These are phyloP conservation scores for Hordeum pubiflorum DNA, from an alignment of 202 grass and related monocot species.

Conservation along the genomic window DNA sequence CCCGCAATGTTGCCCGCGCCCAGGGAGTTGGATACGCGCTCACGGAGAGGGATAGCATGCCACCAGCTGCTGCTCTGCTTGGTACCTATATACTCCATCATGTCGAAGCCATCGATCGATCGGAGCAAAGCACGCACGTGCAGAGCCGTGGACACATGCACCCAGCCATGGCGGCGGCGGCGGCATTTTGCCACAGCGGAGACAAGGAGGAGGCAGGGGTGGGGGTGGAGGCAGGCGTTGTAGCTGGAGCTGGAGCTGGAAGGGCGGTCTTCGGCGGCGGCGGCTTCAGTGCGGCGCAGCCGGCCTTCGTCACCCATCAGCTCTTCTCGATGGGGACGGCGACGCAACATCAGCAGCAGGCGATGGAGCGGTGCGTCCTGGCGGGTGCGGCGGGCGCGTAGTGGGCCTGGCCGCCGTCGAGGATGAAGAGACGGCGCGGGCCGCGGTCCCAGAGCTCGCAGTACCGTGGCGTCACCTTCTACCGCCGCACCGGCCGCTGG, in stretches of 20 bases:
- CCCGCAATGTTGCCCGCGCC: constrained; percentile 33
- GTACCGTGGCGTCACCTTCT: constrained; percentile 98
- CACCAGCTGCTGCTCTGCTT: background rate
- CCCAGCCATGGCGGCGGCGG: no score
- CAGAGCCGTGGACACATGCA: no score
- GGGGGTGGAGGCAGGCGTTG: no score
- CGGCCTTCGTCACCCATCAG: constrained; percentile 43
- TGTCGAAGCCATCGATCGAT: no score
- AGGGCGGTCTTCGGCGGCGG: constrained; percentile 28
- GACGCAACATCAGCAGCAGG: background rate
- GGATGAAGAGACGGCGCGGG: constrained; percentile 72
- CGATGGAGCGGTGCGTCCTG: constrained; percentile 3
- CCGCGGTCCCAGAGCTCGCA: constrained; percentile 91
- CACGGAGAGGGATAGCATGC: constrained; percentile 66
- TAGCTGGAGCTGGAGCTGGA: background rate
- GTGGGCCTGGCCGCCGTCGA: constrained; percentile 28
- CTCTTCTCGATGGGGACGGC: constrained; percentile 33
- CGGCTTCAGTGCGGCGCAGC: background rate
- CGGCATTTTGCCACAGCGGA: no score
- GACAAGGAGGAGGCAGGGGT: no score
- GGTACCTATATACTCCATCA: no score
- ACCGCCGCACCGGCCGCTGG: constrained; percentile 92
- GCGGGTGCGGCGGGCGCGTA: background rate
- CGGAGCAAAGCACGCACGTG: no score
- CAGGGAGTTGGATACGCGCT: constrained; percentile 76